Conservation (phyloP, 2,329 filamentous ascomycete genomes). For the Plenodomus lindquistii region DNA sequence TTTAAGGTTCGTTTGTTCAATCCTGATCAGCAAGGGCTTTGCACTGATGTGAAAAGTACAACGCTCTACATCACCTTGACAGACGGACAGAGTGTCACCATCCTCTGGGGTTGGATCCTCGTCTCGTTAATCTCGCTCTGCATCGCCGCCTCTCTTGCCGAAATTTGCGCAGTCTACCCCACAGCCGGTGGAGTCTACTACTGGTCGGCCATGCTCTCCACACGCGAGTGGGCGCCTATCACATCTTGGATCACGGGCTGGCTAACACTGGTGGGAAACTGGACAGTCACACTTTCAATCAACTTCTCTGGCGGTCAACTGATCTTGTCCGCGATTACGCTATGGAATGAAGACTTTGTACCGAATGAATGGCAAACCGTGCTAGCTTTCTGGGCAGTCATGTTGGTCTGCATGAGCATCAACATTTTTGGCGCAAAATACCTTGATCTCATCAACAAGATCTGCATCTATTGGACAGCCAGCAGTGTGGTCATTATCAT, state of each 20-base stretch:
- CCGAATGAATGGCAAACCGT: slow-evolving; percentile 72
- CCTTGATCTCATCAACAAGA: slow-evolving; percentile 70
- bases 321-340: slow-evolving; percentile 67
- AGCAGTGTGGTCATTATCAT: slow-evolving; percentile 70
- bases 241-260: slow-evolving; percentile 73
- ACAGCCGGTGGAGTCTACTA: slow-evolving; percentile 78
- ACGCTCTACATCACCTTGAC: slow-evolving; percentile 70
- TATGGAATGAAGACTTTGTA: slow-evolving; percentile 71
- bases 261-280: slow-evolving; percentile 73
- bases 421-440: slow-evolving; percentile 67
- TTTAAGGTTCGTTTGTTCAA: slow-evolving; percentile 43
- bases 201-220: slow-evolving; percentile 68
- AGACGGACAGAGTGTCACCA: slow-evolving; percentile 69
- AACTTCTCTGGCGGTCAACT: slow-evolving; percentile 70
- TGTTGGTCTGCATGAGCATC: slow-evolving; percentile 65
- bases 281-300: slow-evolving; percentile 67
- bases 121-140: slow-evolving; percentile 69
- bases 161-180: slow-evolving; percentile 76
- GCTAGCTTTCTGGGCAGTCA: slow-evolving; percentile 72
- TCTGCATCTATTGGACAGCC: slow-evolving; percentile 74
- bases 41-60: slow-evolving; percentile 46
- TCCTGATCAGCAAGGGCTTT: too few species aligned
- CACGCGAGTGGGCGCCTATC: slow-evolving; percentile 66
- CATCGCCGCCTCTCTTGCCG: slow-evolving; percentile 71
- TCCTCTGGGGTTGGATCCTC: slow-evolving; percentile 71